phyloP scores from a whole-genome alignment of 257 asterid species.

The Linderniella brevidens region DNA sequence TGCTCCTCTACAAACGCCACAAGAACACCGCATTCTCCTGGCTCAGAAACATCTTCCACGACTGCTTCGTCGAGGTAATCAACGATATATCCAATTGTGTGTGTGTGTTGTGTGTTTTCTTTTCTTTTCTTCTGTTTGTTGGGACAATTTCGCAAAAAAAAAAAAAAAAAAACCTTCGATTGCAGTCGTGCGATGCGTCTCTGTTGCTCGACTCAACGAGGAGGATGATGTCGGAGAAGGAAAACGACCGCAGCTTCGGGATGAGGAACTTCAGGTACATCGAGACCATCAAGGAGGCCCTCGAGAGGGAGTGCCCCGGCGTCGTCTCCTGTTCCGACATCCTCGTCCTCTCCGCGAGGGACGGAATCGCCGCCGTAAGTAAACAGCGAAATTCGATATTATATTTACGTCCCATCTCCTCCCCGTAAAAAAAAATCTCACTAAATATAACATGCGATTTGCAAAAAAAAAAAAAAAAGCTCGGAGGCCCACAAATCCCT shows the following conservation, averaged over 20 bases:
- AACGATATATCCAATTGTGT: too few relatives aligned
- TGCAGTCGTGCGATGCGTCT: conserved; percentile 96
- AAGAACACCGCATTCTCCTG: conserved; percentile 97
- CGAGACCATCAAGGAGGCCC: conserved; percentile 73
- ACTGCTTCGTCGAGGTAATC: conserved; percentile 81
- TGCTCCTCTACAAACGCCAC: conserved; percentile 91
- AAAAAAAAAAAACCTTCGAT: not conserved
- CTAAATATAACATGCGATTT: too few relatives aligned
- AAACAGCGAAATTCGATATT: not conserved
- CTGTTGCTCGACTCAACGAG: conserved; percentile 85
- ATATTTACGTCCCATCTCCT: not conserved
- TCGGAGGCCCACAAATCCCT: conserved; percentile 87
- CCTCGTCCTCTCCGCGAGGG: conserved; percentile 85
- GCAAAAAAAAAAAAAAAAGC: too few relatives aligned
- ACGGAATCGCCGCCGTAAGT: conserved; percentile 59
- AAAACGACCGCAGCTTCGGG: conserved; percentile 85
- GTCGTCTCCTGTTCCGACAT: conserved; percentile 91
- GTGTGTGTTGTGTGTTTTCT: too few relatives aligned
- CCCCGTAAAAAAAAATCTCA: not conserved
- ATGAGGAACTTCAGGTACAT: conserved; percentile 92
- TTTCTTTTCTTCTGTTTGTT: not conserved
- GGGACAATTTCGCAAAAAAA: not conserved
- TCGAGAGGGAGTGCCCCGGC: conserved; percentile 94
- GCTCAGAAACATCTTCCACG: conserved; percentile 97
- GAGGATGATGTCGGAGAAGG: conserved; percentile 78